Percentiles rank a stretch among this genome's conserved stretches.
These are phyloP conservation scores for Puccinellia tenuiflora DNA, from an alignment of 176 grass and related monocot genomes.

Conservation along the genomic window DNA sequence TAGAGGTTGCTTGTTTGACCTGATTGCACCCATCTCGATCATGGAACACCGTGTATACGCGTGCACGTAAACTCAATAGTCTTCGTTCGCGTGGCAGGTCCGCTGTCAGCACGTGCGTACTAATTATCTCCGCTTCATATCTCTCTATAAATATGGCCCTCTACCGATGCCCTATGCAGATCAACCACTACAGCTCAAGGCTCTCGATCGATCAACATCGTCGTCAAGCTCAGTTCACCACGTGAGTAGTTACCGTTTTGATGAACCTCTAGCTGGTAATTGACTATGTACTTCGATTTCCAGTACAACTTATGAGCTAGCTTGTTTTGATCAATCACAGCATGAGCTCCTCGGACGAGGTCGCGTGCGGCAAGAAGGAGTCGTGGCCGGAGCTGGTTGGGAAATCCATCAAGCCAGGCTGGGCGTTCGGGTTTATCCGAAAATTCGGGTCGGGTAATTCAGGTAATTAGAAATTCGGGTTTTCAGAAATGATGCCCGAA, in stretches of 20 bases:
- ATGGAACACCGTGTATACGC: no score
- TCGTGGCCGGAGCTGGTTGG: not conserved
- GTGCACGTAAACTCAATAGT: no score
- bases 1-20: not conserved
- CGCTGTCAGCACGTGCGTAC: not conserved
- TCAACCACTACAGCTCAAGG: not conserved
- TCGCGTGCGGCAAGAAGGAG: not conserved
- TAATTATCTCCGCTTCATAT: not conserved
- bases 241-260: not conserved
- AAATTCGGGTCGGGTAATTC: no score
- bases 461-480: no score
- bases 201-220: not conserved
- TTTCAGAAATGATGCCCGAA: no score
- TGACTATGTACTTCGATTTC: not conserved
- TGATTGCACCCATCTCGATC: no score
- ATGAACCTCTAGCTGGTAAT: not conserved
- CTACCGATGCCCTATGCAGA: not conserved
- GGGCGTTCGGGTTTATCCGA: no score
- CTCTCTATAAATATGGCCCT: not conserved
- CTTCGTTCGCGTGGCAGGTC: not conserved
- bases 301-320: not conserved
- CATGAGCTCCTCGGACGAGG: not conserved
- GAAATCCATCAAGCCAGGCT: not conserved
- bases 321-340: not conserved
- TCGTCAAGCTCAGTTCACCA: not conserved